phyloP scores from a whole-genome alignment of 495 filamentous ascomycete species.

The Amphirosellinia nigrospora region DNA sequence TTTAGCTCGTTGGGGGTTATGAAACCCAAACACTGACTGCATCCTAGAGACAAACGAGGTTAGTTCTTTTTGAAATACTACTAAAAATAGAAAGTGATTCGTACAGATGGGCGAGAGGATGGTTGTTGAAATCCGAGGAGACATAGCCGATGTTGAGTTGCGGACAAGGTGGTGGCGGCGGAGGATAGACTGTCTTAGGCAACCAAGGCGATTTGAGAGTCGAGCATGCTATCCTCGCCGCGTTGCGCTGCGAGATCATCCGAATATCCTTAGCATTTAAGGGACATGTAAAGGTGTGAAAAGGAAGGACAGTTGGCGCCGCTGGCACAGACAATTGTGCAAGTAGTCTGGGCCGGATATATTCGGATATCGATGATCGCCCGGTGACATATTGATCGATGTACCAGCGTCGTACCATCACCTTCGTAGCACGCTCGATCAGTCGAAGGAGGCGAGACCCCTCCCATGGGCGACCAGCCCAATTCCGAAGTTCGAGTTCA shows the following conservation, averaged over 20 bases:
- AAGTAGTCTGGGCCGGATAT: constrained; percentile 79
- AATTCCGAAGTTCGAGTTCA: constrained; percentile 60
- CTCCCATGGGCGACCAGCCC: constrained; percentile 84
- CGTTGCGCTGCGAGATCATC: constrained; percentile 94
- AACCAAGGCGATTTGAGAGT: constrained; percentile 88
- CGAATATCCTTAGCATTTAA: constrained; percentile 93
- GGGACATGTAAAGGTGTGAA: constrained; percentile 97
- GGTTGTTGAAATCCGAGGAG: constrained; percentile 99
- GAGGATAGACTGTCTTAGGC: constrained; percentile 77
- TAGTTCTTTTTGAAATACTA: not conserved
- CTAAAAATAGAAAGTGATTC: constrained; percentile 29
- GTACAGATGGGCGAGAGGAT: constrained; percentile 87
- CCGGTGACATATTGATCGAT: constrained; percentile 76
- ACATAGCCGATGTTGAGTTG: constrained; percentile 92
- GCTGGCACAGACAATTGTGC: constrained; percentile 77
- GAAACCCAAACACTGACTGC: constrained; percentile 98
- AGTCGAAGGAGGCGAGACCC: constrained; percentile 85
- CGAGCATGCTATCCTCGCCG: constrained; percentile 87
- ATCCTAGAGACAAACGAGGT: constrained; percentile 57
- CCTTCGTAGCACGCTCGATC: constrained; percentile 80
- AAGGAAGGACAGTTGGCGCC: constrained; percentile 95
- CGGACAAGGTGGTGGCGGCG: constrained; percentile 81
- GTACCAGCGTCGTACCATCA: constrained; percentile 86
- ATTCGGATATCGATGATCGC: constrained; percentile 63
- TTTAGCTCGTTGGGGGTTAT: constrained; percentile 72